Evolutionary conservation across 2,329 filamentous ascomycete species (phyloP).

Genomic region (Apiospora marii): DNA sequence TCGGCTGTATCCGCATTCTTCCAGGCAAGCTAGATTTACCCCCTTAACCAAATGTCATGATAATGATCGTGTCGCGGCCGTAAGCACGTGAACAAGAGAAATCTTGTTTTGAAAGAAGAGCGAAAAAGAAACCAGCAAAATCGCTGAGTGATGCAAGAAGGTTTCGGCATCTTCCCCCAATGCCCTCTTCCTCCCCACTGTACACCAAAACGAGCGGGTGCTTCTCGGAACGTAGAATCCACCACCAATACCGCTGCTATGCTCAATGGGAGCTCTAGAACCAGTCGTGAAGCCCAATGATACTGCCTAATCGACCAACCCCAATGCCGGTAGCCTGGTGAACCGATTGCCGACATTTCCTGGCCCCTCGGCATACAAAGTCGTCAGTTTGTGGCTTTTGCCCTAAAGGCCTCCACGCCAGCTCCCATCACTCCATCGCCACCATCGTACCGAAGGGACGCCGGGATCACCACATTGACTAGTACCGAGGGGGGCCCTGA

Average conservation of each 20-base stretch:
- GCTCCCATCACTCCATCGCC: neutral
- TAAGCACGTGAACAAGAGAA: constrained; percentile 27
- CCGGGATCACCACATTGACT: constrained; percentile 28
- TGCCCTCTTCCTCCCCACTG: neutral
- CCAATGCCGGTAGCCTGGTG: neutral
- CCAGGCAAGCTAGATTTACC: neutral
- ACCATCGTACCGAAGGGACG: neutral
- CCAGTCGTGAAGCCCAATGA: constrained; percentile 6
- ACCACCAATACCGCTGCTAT: neutral
- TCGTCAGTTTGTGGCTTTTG: neutral
- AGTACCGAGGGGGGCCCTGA: constrained; percentile 53
- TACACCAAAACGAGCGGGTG: neutral
- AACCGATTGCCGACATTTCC: neutral
- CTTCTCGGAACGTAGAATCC: neutral
- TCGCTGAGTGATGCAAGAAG: neutral
- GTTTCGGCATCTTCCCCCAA: constrained; percentile 8
- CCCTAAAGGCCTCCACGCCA: neutral
- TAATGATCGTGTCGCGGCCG: constrained; percentile 28
- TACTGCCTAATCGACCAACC: neutral
- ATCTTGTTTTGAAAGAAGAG: constrained; percentile 24
- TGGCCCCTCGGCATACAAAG: neutral
- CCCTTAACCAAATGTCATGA: constrained; percentile 12
- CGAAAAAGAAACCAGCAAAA: constrained; percentile 21
- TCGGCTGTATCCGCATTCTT: neutral
- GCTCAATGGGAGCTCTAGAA: constrained; percentile 10